Evolutionary conservation across 306 rosid genomes (phyloP), one percentile per base, ranked within the genome.

Genomic region (Acacia confusa): DNA sequence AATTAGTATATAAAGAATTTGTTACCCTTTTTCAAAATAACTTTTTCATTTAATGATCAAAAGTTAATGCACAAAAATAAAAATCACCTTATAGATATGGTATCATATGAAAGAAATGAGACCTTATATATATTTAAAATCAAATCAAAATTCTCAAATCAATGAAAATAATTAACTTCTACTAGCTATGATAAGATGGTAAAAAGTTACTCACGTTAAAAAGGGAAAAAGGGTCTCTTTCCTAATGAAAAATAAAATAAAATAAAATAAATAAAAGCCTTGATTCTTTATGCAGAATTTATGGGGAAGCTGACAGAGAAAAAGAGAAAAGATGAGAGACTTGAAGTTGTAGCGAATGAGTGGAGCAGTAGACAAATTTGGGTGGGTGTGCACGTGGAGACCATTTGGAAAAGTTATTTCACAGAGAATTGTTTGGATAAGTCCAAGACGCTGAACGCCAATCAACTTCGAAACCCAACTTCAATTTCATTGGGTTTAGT

Each of bases 361-460:
- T 12, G 3, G 34, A 3, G 34, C 3, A 30, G 34, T 30, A 13
- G 68, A 27, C 68, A 22, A 10, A 12, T 27, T 61, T 61, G 20
- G 38, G 68, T 61, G 68, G 68, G 30, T 12, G 27, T 27, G 68
- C 68, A 61, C 38, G 68, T 61, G 68, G 68, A 25, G 68, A 1
- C 68, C 38, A 27, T 61, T 61, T 27, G 3, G 20, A 61, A 61
- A 61, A 61, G 65, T 22, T 24, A 24, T 3, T 27, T 61, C 3
- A 61, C 1, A 27, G 38, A 14, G 19, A 3, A 27, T 1, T 27
- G 36, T 19, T 12, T 61, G 68, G 38, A 61, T 27, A 27, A 25
- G 8, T 9, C 38, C 68, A 61, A 61, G 30, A 68, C 30, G 7
- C 73, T 65, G 4, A 82, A 63, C 27, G 25, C 78, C 82, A 82